Evolutionary conservation across 306 rosid genomes (phyloP).

Genomic region (Alnus rubra): DNA sequence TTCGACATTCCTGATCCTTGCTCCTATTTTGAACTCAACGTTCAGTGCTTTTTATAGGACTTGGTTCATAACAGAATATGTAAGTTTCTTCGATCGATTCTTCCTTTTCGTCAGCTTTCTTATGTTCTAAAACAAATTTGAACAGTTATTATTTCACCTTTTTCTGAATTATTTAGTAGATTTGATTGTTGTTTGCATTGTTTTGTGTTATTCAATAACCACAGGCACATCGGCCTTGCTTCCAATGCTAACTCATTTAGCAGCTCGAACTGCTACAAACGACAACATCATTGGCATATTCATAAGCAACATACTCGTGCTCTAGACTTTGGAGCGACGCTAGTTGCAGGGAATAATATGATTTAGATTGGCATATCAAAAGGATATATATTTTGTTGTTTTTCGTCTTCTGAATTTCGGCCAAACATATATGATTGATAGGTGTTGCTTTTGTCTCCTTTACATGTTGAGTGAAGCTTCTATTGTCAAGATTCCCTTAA

Average conservation of each 20-base stretch:
- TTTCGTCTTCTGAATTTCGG: neutral
- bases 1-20: constrained; percentile 92
- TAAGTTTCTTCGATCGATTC: constrained; percentile 32
- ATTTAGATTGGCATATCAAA: neutral
- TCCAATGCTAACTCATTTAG: neutral
- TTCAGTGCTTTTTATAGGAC: constrained; percentile 62
- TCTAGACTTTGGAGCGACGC: neutral
- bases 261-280: neutral
- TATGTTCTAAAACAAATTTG: neutral
- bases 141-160: neutral
- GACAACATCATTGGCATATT: neutral
- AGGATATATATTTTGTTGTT: neutral
- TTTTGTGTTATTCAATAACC: neutral
- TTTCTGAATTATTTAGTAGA: neutral
- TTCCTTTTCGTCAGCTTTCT: constrained; percentile 2
- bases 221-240: neutral
- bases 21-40: constrained; percentile 75
- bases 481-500: too few species aligned
- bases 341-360: neutral
- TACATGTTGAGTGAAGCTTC: too few species aligned
- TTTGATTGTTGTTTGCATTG: neutral
- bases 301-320: neutral
- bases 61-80: constrained; percentile 28
- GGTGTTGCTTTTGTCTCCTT: too few species aligned
- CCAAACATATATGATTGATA: too few species aligned